These are phyloP conservation scores for Russula compacta DNA, from an alignment of 768 basidiomycete species.

Conservation along the genomic window DNA sequence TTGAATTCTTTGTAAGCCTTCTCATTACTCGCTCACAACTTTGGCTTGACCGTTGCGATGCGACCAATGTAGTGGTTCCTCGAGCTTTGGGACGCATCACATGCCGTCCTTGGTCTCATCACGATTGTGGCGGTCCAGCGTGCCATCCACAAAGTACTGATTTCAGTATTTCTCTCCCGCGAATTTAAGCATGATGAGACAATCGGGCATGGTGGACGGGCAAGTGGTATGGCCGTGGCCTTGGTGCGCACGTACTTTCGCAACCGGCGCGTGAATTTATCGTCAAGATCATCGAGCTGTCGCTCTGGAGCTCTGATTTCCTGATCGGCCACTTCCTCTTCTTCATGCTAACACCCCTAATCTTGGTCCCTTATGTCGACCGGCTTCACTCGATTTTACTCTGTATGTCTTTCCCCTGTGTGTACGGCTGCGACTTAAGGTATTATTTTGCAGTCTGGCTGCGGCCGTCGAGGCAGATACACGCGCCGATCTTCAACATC, in stretches of 20 bases:
- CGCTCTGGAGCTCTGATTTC: conserved; percentile 94
- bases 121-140: conserved; percentile 86
- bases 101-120: conserved; percentile 89
- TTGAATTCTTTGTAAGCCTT: conserved; percentile 82
- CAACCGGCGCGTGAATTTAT: conserved; percentile 96
- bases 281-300: conserved; percentile 98
- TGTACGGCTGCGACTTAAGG: conserved; percentile 20
- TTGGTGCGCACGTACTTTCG: conserved; percentile 86
- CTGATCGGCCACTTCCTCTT: conserved; percentile 76
- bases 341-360: conserved; percentile 76
- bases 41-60: not conserved
- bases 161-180: conserved; percentile 87
- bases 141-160: conserved; percentile 88
- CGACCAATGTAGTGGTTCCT: conserved; percentile 70
- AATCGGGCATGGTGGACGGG: conserved; percentile 99
- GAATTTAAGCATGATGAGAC: conserved; percentile 99
- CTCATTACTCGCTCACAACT: not conserved
- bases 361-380: conserved; percentile 82
- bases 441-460: conserved; percentile 66
- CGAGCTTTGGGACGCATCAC: conserved; percentile 93
- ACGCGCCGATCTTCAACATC: conserved; percentile 81
- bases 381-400: conserved; percentile 88
- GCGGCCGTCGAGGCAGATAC: conserved; percentile 88
- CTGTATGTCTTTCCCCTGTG: conserved; percentile 47
- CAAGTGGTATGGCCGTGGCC: conserved; percentile 91